A percentile compares a stretch with the other conserved stretches of the same genome.
These are phyloP conservation scores for Fremontodendron californicum DNA, from an alignment of 345 rosid species.

Conservation along the genomic window DNA sequence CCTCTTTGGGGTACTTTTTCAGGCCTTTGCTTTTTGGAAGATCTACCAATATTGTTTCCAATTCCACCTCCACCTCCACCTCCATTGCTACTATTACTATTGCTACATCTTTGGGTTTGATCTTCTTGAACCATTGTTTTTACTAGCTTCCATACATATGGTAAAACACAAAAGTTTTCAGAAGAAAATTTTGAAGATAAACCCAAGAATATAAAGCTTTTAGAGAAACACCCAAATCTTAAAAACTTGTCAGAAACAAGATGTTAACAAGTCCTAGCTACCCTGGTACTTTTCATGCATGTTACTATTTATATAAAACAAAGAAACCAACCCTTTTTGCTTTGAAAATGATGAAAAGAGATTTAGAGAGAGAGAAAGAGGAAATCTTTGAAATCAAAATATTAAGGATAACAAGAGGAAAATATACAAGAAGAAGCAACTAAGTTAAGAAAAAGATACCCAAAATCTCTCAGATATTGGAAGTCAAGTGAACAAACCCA, in stretches of 20 bases:
- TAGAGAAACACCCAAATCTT: conserved; percentile 19
- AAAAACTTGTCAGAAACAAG: not conserved
- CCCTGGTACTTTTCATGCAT: not conserved
- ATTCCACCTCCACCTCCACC: conserved; percentile 7
- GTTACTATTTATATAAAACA: too few relatives aligned
- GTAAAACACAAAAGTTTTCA: not conserved
- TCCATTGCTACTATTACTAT: conserved; percentile 19
- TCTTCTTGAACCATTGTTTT: conserved; percentile 43
- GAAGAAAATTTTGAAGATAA: not conserved
- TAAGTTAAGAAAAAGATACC: conserved; percentile 21
- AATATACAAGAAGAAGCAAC: conserved; percentile 6
- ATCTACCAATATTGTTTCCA: conserved; percentile 22
- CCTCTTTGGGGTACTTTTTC: conserved; percentile 61
- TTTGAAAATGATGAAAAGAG: not conserved
- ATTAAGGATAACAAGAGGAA: conserved; percentile 6
- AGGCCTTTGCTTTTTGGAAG: conserved; percentile 40
- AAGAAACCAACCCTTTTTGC: not conserved
- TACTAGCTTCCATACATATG: conserved; percentile 28
- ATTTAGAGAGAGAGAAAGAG: not conserved
- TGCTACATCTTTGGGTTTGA: conserved; percentile 31
- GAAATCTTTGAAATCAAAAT: conserved; percentile 17
- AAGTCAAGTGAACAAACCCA: conserved; percentile 22
- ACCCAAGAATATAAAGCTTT: not conserved
- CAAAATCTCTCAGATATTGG: conserved; percentile 28
- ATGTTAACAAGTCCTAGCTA: not conserved